Percentiles rank a stretch among this genome's conserved stretches.
phyloP scores from a whole-genome alignment of 768 basidiomycete genomes.

The Panaeolus papilionaceus region DNA sequence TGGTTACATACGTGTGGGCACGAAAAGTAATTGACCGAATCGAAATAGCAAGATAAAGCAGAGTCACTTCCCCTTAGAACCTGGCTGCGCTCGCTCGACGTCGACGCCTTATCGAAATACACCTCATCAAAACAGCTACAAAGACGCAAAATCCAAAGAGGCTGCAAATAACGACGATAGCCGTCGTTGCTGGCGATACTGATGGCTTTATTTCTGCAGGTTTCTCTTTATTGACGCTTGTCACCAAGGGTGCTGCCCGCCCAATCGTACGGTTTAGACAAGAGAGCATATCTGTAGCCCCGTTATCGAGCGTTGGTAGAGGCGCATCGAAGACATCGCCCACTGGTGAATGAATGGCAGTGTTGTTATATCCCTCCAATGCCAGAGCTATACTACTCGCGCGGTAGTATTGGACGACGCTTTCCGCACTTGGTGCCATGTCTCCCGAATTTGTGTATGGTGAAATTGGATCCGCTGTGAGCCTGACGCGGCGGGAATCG shows the following conservation, averaged over 20 bases:
- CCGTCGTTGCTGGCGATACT: neutral
- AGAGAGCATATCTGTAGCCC: slow-evolving; percentile 46
- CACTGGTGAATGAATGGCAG: slow-evolving; percentile 44
- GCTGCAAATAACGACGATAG: neutral
- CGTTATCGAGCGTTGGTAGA: slow-evolving; percentile 39
- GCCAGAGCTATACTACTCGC: slow-evolving; percentile 59
- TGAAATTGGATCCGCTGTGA: slow-evolving; percentile 14
- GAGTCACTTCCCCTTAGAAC: neutral
- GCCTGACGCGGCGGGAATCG: slow-evolving; percentile 22
- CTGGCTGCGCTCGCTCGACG: neutral
- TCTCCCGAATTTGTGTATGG: slow-evolving; percentile 27
- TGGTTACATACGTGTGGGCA: too few species aligned
- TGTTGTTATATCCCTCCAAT: slow-evolving; percentile 67
- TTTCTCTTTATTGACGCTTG: neutral
- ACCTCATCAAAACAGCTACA: neutral
- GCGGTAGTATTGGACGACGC: slow-evolving; percentile 65
- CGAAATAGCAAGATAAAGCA: too few species aligned
- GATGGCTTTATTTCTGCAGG: neutral
- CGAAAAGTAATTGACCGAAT: too few species aligned
- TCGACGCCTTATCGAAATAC: neutral
- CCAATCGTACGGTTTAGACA: slow-evolving; percentile 64
- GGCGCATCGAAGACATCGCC: slow-evolving; percentile 40
- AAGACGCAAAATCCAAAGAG: neutral
- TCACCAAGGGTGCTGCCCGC: slow-evolving; percentile 1
- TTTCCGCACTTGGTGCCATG: slow-evolving; percentile 36